These are phyloP conservation scores for Colletotrichum echinochloae DNA, from an alignment of 2,329 filamentous ascomycete genomes.

Conservation along the genomic window DNA sequence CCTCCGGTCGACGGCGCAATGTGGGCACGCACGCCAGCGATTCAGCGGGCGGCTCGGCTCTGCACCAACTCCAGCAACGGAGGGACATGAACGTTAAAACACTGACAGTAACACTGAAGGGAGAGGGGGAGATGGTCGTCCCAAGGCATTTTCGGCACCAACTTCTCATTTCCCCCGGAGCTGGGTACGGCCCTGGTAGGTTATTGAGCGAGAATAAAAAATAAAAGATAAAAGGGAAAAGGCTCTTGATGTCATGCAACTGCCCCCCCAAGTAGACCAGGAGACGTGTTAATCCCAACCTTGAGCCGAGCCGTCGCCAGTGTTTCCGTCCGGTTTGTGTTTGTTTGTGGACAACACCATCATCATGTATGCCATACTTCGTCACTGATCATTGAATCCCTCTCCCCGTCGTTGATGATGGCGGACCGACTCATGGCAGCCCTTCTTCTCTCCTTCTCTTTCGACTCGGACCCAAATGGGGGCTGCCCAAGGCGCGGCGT, in stretches of 20 bases:
- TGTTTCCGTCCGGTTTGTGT: background rate
- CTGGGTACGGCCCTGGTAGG: constrained; percentile 15
- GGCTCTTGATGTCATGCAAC: background rate
- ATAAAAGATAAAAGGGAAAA: background rate
- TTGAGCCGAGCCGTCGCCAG: background rate
- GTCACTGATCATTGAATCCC: background rate
- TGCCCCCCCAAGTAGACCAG: background rate
- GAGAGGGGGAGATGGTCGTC: background rate
- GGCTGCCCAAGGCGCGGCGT: background rate
- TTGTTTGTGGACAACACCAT: background rate
- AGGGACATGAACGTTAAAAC: background rate
- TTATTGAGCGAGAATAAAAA: background rate
- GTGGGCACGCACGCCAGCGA: background rate
- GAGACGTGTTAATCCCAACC: background rate
- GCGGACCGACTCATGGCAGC: background rate
- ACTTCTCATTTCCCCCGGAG: constrained; percentile 29
- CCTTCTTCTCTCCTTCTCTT: background rate
- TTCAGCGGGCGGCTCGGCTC: background rate
- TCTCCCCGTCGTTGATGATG: background rate
- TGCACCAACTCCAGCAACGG: background rate
- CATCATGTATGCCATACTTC: background rate
- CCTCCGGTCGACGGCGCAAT: background rate
- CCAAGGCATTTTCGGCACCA: constrained; percentile 34
- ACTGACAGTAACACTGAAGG: background rate
- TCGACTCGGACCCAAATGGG: too few relatives aligned